These are phyloP conservation scores for Nicotiana sylvestris DNA, from an alignment of 257 asterid genomes.

Conservation along the genomic window DNA sequence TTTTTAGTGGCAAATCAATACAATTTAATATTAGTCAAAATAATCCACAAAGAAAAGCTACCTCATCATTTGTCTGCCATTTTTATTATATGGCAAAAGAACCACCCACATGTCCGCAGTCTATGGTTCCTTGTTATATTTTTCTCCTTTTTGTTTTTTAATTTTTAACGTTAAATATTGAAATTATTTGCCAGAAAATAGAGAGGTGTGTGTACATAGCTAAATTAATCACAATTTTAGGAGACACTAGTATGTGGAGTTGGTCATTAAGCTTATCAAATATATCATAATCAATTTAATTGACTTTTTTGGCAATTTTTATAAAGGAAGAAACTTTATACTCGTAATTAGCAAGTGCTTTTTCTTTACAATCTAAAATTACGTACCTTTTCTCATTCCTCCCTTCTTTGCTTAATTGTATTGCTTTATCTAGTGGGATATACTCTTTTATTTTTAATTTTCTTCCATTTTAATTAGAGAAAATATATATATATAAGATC, in stretches of 20 bases:
- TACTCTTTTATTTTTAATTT: neutral
- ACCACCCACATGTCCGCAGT: constrained; percentile 24
- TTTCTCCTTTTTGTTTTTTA: neutral
- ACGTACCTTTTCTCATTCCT: neutral
- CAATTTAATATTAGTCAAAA: too few species aligned
- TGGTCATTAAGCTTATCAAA: constrained; percentile 12
- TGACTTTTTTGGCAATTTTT: constrained; percentile 23
- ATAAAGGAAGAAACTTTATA: neutral
- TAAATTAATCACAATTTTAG: neutral
- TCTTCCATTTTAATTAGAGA: too few species aligned
- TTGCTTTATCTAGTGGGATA: constrained; percentile 29
- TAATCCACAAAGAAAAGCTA: neutral
- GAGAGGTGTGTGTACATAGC: neutral
- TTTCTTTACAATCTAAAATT: constrained; percentile 2
- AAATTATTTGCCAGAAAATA: constrained; percentile 2
- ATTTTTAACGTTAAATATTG: neutral
- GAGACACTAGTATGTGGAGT: constrained; percentile 7
- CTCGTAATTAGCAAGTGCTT: neutral
- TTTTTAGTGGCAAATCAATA: neutral
- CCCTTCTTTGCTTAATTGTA: neutral
- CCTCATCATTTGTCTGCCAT: constrained; percentile 37
- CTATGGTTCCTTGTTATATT: neutral
- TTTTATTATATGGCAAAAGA: constrained; percentile 21
- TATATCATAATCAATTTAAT: constrained; percentile 7
- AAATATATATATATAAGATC: too few species aligned